phyloP scores from a whole-genome alignment of 1,284 basidiomycete species.

The Ceratobasidium sp. region DNA sequence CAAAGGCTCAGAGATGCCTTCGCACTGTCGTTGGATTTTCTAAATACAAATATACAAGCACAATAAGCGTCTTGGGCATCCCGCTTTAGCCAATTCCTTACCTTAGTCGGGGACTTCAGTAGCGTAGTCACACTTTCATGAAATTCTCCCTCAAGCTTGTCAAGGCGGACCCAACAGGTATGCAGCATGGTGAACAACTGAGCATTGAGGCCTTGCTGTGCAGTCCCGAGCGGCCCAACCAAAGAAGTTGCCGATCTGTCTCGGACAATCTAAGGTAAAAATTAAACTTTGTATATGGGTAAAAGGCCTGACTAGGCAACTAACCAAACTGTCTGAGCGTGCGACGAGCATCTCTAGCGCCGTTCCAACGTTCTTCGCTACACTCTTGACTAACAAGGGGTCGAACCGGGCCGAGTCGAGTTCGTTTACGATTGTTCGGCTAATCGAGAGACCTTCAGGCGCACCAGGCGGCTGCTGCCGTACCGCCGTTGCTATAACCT shows the following conservation, averaged over 20 bases:
- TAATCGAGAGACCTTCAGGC: conserved; percentile 79
- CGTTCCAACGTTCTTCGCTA: conserved; percentile 76
- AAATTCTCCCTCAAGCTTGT: conserved; percentile 76
- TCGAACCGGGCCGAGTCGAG: conserved; percentile 94
- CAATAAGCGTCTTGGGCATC: not conserved
- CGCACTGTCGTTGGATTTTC: conserved; percentile 69
- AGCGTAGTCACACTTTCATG: conserved; percentile 67
- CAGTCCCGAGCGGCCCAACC: conserved; percentile 78
- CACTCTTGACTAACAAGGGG: conserved; percentile 80
- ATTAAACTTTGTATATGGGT: not conserved
- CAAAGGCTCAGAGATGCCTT: conserved; percentile 74
- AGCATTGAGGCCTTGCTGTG: conserved; percentile 80
- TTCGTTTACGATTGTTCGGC: conserved; percentile 84
- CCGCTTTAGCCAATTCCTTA: conserved; percentile 52
- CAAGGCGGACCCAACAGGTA: conserved; percentile 76
- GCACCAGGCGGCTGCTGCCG: conserved; percentile 73
- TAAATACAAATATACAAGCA: conserved; percentile 52
- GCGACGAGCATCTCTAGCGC: conserved; percentile 73
- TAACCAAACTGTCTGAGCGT: conserved; percentile 73
- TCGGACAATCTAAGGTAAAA: conserved; percentile 66
- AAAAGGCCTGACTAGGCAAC: conserved; percentile 49
- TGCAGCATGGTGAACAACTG: conserved; percentile 82
- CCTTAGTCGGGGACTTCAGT: conserved; percentile 71
- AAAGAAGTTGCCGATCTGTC: conserved; percentile 83
- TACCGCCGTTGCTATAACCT: conserved; percentile 74